A percentile compares a stretch with the other conserved stretches of the same genome.
These are phyloP conservation scores for Nicotiana otophora DNA, from an alignment of 257 asterid genomes.

Conservation along the genomic window DNA sequence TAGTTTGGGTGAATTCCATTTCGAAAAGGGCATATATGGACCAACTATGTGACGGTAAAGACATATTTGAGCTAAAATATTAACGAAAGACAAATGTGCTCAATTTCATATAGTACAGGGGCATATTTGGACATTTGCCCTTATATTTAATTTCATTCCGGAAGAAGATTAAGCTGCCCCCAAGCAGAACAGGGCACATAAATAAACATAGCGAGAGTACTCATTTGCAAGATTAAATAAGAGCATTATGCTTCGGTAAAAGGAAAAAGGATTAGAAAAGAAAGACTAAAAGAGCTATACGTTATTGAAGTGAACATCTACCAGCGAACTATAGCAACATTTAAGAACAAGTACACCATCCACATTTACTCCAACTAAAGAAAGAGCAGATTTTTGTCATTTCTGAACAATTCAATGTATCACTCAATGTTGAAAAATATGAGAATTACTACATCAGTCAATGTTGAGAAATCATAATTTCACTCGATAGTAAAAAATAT, in stretches of 20 bases:
- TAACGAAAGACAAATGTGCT: too few species aligned
- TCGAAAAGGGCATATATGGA: too few species aligned
- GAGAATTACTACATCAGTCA: background rate
- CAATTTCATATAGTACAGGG: too few species aligned
- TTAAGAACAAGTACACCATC: background rate
- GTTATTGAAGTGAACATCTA: background rate
- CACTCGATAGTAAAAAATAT: too few species aligned
- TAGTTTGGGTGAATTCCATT: too few species aligned
- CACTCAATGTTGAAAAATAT: background rate
- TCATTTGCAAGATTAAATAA: background rate
- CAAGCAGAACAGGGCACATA: background rate
- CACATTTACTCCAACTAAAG: too few species aligned
- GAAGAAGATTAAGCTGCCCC: too few species aligned
- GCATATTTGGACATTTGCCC: too few species aligned
- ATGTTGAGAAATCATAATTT: background rate
- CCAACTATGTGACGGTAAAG: too few species aligned
- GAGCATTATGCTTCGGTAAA: background rate
- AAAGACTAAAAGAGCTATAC: background rate
- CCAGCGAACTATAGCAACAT: slow-evolving; percentile 1
- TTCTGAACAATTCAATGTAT: slow-evolving; percentile 1
- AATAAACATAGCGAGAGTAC: background rate
- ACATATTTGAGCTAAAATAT: too few species aligned
- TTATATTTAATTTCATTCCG: background rate
- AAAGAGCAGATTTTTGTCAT: background rate
- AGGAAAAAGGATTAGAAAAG: too few species aligned